phyloP scores from a whole-genome alignment of 305 asterid genomes.

The Striga hermonthica region DNA sequence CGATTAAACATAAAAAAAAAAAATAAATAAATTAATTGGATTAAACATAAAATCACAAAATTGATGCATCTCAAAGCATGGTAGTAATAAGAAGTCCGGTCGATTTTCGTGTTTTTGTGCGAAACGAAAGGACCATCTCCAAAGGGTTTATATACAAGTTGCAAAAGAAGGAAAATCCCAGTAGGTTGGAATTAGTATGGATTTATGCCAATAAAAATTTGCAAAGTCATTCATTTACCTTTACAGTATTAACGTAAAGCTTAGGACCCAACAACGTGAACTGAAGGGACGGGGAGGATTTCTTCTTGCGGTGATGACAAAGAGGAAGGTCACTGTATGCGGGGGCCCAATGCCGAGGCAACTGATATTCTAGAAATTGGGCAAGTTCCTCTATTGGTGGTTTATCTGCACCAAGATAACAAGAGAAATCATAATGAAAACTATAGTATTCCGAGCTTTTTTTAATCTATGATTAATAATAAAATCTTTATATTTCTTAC shows the following conservation, averaged over 20 bases:
- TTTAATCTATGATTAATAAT: neutral
- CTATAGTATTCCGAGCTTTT: too few species aligned
- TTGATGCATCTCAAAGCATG: too few species aligned
- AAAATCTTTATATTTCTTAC: conserved; percentile 30
- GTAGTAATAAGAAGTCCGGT: too few species aligned
- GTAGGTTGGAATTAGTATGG: too few species aligned
- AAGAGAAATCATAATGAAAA: neutral
- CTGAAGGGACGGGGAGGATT: conserved; percentile 77
- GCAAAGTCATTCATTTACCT: conserved; percentile 42
- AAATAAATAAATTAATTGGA: too few species aligned
- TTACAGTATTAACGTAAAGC: conserved; percentile 81
- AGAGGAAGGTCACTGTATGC: conserved; percentile 88
- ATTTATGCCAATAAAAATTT: neutral
- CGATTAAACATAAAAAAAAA: neutral
- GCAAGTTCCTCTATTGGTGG: conserved; percentile 88
- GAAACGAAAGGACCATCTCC: too few species aligned
- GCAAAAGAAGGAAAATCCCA: too few species aligned
- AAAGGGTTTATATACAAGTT: too few species aligned
- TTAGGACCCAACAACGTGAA: conserved; percentile 82
- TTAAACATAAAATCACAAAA: too few species aligned
- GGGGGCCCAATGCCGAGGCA: conserved; percentile 98
- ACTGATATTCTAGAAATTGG: conserved; percentile 83
- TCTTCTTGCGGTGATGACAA: conserved; percentile 63
- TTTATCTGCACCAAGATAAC: conserved; percentile 57
- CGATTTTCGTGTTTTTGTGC: too few species aligned